phyloP scores from a whole-genome alignment of 345 rosid species.

The Garcia nutans region DNA sequence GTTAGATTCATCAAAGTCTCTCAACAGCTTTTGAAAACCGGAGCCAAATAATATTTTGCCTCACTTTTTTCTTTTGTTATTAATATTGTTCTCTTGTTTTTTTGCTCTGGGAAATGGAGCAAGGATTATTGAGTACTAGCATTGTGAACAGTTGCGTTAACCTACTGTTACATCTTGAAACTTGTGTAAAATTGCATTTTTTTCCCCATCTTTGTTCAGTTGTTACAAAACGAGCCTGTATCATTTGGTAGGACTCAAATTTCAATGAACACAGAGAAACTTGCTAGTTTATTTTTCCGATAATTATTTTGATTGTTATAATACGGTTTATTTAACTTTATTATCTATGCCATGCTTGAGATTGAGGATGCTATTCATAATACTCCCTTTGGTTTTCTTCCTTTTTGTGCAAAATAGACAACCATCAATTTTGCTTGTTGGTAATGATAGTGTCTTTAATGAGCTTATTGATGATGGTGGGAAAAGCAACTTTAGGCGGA shows the following conservation, averaged over 20 bases:
- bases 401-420: too few relatives aligned
- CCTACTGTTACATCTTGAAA: slow-evolving; percentile 33
- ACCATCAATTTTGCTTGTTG: too few relatives aligned
- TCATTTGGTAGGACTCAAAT: slow-evolving; percentile 31
- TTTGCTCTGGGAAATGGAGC: slow-evolving; percentile 42
- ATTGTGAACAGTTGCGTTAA: slow-evolving; percentile 26
- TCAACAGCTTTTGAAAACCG: slow-evolving; percentile 27
- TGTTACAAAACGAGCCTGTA: slow-evolving; percentile 27
- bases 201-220: slow-evolving; percentile 14
- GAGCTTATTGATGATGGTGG: too few relatives aligned
- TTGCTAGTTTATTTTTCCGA: slow-evolving; percentile 10
- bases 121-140: slow-evolving; percentile 42
- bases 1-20: slow-evolving; percentile 23
- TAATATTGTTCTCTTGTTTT: slow-evolving; percentile 26
- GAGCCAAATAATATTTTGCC: slow-evolving; percentile 42
- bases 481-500: too few relatives aligned
- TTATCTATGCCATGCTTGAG: background rate
- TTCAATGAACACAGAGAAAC: slow-evolving; percentile 29
- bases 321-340: background rate
- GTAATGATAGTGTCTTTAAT: too few relatives aligned
- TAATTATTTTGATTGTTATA: background rate
- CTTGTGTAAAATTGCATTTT: slow-evolving; percentile 37
- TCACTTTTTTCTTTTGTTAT: background rate
- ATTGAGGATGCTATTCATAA: background rate
- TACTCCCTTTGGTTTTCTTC: too few relatives aligned